Evolutionary conservation across 495 filamentous ascomycete genomes (phyloP).

Genomic region (Penicillium macrosclerotiorum): DNA sequence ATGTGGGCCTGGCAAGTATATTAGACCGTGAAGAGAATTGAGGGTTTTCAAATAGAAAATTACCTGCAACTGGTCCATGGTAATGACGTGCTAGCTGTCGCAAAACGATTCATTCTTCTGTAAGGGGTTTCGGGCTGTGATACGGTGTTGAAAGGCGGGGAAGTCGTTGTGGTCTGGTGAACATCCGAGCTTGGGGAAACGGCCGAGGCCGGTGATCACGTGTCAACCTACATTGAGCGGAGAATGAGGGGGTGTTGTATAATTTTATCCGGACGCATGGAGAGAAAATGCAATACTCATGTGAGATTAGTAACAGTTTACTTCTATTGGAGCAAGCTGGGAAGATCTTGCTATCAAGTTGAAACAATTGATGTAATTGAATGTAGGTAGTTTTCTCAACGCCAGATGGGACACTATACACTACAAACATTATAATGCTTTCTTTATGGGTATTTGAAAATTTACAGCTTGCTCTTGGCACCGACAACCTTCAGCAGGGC

Average conservation of each 20-base stretch:
- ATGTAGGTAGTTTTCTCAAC: too few species aligned
- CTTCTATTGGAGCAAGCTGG: too few species aligned
- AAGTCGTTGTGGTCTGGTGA: slow-evolving; percentile 10
- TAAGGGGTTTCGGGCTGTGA: not conserved
- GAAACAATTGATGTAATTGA: not conserved
- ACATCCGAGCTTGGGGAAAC: slow-evolving; percentile 10
- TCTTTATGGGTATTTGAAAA: too few species aligned
- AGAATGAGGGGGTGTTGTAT: too few species aligned
- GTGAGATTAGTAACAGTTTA: too few species aligned
- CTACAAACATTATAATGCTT: too few species aligned
- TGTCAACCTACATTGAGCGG: not conserved
- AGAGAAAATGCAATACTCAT: too few species aligned
- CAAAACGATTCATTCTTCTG: slow-evolving; percentile 2
- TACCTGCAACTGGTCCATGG: slow-evolving; percentile 1
- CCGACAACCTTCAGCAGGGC: slow-evolving; percentile 67
- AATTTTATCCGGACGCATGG: too few species aligned
- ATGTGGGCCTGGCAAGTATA: slow-evolving; percentile 1
- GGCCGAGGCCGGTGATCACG: slow-evolving; percentile 10
- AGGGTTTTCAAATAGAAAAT: not conserved
- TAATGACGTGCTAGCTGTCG: not conserved
- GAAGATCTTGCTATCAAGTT: too few species aligned
- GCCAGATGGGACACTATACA: too few species aligned
- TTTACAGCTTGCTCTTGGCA: slow-evolving; percentile 63
- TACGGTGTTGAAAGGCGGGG: not conserved
- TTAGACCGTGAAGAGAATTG: not conserved